Evolutionary conservation across 305 asterid species (phyloP).

Genomic region (Fraxinus platypoda): DNA sequence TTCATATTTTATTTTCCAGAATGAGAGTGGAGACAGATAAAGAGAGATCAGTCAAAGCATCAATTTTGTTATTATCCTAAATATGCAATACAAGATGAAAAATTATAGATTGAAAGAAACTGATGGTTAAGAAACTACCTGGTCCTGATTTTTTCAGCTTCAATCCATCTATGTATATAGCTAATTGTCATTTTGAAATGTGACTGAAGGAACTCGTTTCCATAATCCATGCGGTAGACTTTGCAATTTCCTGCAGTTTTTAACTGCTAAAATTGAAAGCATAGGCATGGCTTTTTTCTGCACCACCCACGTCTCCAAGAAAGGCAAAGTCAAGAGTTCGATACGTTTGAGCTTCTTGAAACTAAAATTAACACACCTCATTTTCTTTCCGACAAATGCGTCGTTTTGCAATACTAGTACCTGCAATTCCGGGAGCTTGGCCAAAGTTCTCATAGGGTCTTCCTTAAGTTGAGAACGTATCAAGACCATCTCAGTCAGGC

Average conservation of each 20-base stretch:
- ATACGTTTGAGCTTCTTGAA: background rate
- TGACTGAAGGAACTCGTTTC: background rate
- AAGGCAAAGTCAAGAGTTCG: background rate
- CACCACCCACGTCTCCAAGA: background rate
- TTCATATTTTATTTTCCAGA: background rate
- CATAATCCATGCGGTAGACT: background rate
- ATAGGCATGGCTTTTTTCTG: background rate
- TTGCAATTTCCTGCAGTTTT: background rate
- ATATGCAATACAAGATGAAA: background rate
- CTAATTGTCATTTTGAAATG: background rate
- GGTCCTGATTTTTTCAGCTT: background rate
- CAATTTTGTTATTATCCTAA: too few species aligned
- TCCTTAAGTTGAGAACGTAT: slow-evolving; percentile 12
- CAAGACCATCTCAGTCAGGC: background rate
- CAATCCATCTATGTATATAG: background rate
- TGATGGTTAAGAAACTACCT: background rate
- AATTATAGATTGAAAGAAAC: background rate
- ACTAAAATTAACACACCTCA: background rate
- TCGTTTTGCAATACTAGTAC: background rate
- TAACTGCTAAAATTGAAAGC: background rate
- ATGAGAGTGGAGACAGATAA: background rate
- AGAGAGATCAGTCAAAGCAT: background rate
- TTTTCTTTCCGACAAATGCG: background rate
- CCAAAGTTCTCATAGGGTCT: slow-evolving; percentile 17
- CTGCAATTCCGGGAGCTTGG: slow-evolving; percentile 7